Base-by-base conservation (phyloP, 2,329 filamentous ascomycete genomes). In the Dryadomyces quercivorus region DNA sequence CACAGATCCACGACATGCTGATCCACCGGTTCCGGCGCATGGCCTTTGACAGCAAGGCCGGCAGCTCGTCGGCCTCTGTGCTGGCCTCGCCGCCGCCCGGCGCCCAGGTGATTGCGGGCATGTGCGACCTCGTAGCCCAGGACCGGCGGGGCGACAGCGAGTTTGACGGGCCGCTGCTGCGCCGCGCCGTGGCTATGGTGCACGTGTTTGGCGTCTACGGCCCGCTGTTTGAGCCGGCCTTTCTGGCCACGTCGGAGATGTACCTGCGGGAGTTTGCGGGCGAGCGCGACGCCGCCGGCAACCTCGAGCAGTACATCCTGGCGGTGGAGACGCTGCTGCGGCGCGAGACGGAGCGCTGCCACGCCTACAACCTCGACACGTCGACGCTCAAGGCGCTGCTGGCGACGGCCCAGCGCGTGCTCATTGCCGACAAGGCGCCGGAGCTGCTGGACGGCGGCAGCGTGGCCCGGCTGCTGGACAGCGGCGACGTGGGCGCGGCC, bases 121-220 rank as follows among this genome's bases (percentile, higher is more conserved):
- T 91, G 45, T 95, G 87, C 65, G 77, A 86, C 56, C 71, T 97
- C 46, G 77, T 97, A 16, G 75, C 84, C 34, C 78, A 77, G 46
- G 88, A 95, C 65, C 82, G 93, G 51, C 73, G 70, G 43, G 75
- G 73, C 64, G 67, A 76, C 55, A 61, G 69, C 63, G 61, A 78
- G 1, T 82, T 86, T 59, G 80, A 89, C 60, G 68, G 78, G 0
- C 67, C 70, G 3, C 70, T 91, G n/a, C 79, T 97, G 52, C 82
- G 79, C 59, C 82, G 88, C 55, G 78, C 86, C 0, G 81, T 97
- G 51, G 79, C 82, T 56, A 89, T 96, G 80, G 78, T 97, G 58
- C 84, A 94, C 61, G 80, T 90, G n/a, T 78, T 96, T 48, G 82
- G 84, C 53, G 81, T 92, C 3, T 98, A 97, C 66, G 80, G 77